Evolutionary conservation across 169 alveolate genomes (phyloP).

Genomic region (Eimeria falciformis): DNA sequence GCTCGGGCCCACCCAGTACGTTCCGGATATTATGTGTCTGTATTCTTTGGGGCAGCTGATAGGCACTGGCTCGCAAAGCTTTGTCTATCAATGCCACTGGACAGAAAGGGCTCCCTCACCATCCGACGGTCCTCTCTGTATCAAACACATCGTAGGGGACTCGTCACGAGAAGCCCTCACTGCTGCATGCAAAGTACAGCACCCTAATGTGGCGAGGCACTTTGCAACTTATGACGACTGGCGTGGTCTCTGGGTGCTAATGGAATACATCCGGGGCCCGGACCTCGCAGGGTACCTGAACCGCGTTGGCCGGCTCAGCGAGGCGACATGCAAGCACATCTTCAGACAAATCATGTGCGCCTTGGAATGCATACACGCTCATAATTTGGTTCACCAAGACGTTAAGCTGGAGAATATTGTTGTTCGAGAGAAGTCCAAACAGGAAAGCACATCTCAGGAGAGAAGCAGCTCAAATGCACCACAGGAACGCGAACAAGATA

Average conservation of each 20-base stretch:
- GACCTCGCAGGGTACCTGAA: slow-evolving; percentile 12
- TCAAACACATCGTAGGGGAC: slow-evolving; percentile 37
- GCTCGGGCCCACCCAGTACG: too few relatives aligned
- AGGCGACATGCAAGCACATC: not conserved
- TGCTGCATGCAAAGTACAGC: not conserved
- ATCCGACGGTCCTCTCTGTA: not conserved
- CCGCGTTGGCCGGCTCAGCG: slow-evolving; percentile 3
- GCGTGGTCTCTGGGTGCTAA: slow-evolving; percentile 18
- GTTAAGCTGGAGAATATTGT: slow-evolving; percentile 43
- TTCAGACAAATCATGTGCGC: slow-evolving; percentile 22
- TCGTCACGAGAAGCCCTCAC: slow-evolving; percentile 30
- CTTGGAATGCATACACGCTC: not conserved
- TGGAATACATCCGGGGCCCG: slow-evolving; percentile 44
- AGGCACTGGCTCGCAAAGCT: slow-evolving; percentile 44
- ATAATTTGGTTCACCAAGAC: not conserved
- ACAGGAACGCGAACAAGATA: too few relatives aligned
- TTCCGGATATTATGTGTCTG: not conserved
- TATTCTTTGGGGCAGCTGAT: not conserved
- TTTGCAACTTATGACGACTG: not conserved
- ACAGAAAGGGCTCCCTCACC: not conserved
- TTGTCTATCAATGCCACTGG: slow-evolving; percentile 2
- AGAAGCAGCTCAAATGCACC: too few relatives aligned
- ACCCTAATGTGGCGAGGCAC: slow-evolving; percentile 28
- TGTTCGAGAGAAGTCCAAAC: not conserved
- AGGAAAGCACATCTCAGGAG: not conserved